These are phyloP conservation scores for Themeda triandra DNA, from an alignment of 176 grass and related monocot species.

Conservation along the genomic window DNA sequence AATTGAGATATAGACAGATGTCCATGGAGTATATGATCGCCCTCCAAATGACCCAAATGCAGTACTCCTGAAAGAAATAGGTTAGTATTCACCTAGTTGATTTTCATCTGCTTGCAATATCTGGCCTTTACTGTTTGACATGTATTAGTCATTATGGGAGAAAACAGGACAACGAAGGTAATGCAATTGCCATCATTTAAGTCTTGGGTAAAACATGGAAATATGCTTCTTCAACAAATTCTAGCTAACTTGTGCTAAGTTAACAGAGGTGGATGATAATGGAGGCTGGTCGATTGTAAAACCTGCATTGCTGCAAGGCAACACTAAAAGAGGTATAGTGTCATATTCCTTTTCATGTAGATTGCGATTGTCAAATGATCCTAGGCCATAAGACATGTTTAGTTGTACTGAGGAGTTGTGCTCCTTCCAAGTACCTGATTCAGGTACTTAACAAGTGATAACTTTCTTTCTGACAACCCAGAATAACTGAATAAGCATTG, in stretches of 20 bases:
- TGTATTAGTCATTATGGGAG: background rate
- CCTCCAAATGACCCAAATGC: slow-evolving; percentile 84
- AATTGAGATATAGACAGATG: slow-evolving; percentile 81
- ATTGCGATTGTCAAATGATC: background rate
- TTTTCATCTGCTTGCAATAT: background rate
- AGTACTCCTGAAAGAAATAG: slow-evolving; percentile 84
- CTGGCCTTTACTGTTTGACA: background rate
- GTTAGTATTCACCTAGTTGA: slow-evolving; percentile 43
- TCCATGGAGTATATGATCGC: slow-evolving; percentile 92
- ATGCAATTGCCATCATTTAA: background rate
- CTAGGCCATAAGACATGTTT: background rate
- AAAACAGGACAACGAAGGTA: background rate
- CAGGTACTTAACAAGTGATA: background rate
- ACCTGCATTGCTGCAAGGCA: slow-evolving; percentile 48
- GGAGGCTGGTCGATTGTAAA: slow-evolving; percentile 78
- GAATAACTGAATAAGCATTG: background rate
- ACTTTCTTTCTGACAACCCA: background rate
- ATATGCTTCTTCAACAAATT: background rate
- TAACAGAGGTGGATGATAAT: slow-evolving; percentile 70
- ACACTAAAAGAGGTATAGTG: slow-evolving; percentile 46
- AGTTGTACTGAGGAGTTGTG: background rate
- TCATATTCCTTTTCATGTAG: background rate
- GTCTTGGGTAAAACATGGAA: background rate
- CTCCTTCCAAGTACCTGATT: background rate
- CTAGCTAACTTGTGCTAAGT: background rate